These are phyloP conservation scores for Peniophora sp. DNA, from an alignment of 1,284 basidiomycete genomes.

Conservation along the genomic window DNA sequence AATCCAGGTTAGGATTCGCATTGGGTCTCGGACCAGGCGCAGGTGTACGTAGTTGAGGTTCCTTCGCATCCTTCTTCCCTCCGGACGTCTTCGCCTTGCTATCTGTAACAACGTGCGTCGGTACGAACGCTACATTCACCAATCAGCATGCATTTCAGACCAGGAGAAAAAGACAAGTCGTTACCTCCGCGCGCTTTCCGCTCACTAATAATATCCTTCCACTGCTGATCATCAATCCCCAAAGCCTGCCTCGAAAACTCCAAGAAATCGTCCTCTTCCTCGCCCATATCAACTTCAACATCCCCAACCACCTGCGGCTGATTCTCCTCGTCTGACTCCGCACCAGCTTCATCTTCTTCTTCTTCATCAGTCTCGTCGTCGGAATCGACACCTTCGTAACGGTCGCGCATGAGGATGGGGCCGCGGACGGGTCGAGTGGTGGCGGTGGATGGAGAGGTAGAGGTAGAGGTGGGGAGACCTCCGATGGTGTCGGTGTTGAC, in stretches of 20 bases:
- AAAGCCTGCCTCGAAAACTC: slow-evolving; percentile 87
- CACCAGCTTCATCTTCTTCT: slow-evolving; percentile 32
- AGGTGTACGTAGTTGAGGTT: slow-evolving; percentile 10
- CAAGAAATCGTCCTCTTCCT: slow-evolving; percentile 88
- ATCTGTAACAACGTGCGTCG: slow-evolving; percentile 28
- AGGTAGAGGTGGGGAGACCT: background rate
- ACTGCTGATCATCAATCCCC: slow-evolving; percentile 79
- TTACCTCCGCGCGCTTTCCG: slow-evolving; percentile 69
- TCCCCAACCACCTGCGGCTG: slow-evolving; percentile 73
- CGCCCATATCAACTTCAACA: slow-evolving; percentile 79
- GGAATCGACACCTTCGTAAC: slow-evolving; percentile 79
- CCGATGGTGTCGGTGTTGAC: slow-evolving; percentile 37
- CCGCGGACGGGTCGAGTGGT: slow-evolving; percentile 27
- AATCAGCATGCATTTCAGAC: slow-evolving; percentile 3
- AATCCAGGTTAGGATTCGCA: slow-evolving; percentile 68
- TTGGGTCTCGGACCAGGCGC: slow-evolving; percentile 29
- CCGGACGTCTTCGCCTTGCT: background rate
- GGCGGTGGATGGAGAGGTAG: background rate
- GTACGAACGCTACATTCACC: slow-evolving; percentile 56
- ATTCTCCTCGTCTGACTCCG: slow-evolving; percentile 66
- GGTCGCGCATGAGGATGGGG: slow-evolving; percentile 73
- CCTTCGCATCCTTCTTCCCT: background rate
- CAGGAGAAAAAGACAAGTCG: slow-evolving; percentile 7
- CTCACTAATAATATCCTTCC: slow-evolving; percentile 74
- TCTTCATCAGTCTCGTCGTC: slow-evolving; percentile 71